Evolutionary conservation across 2,329 filamentous ascomycete genomes (phyloP).

Genomic region (Exophiala calicioides): DNA sequence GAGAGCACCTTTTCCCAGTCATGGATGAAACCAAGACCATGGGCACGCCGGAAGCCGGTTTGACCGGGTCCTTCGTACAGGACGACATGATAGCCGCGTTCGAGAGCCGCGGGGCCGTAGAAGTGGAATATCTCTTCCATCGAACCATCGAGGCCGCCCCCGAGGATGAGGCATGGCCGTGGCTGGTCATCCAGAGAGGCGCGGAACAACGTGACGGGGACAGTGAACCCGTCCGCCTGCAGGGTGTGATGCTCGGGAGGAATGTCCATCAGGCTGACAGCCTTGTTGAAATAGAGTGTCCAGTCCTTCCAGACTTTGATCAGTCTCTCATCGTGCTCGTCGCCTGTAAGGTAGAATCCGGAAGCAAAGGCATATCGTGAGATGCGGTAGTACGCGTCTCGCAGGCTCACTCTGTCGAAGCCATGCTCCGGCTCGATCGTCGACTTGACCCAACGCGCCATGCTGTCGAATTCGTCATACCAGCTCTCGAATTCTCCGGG

Average conservation of each 20-base stretch:
- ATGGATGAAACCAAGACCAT: slow-evolving; percentile 47
- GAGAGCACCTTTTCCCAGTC: slow-evolving; percentile 48
- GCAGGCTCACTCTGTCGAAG: slow-evolving; percentile 14
- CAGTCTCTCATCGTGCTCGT: slow-evolving; percentile 46
- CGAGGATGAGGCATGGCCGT: slow-evolving; percentile 45
- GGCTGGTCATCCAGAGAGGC: slow-evolving; percentile 23
- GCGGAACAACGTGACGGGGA: slow-evolving; percentile 42
- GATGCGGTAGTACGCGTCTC: slow-evolving; percentile 42
- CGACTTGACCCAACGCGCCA: slow-evolving; percentile 12
- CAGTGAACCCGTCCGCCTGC: slow-evolving; percentile 36
- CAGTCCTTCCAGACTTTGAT: slow-evolving; percentile 41
- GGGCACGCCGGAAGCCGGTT: slow-evolving; percentile 42
- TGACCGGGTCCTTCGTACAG: slow-evolving; percentile 53
- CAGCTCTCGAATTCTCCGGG: slow-evolving; percentile 26
- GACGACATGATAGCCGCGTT: slow-evolving; percentile 48
- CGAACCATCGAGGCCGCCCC: slow-evolving; percentile 45
- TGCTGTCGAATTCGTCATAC: slow-evolving; percentile 18
- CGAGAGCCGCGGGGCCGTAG: slow-evolving; percentile 38
- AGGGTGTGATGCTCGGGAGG: slow-evolving; percentile 40
- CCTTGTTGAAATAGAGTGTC: slow-evolving; percentile 42
- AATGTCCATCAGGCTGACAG: slow-evolving; percentile 38
- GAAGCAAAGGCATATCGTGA: slow-evolving; percentile 47
- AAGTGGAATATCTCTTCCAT: slow-evolving; percentile 49
- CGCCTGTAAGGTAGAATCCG: slow-evolving; percentile 45
- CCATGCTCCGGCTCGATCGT: slow-evolving; percentile 11